Conservation (phyloP, 129 eudicot genomes). For the Escallonia herrerae region DNA sequence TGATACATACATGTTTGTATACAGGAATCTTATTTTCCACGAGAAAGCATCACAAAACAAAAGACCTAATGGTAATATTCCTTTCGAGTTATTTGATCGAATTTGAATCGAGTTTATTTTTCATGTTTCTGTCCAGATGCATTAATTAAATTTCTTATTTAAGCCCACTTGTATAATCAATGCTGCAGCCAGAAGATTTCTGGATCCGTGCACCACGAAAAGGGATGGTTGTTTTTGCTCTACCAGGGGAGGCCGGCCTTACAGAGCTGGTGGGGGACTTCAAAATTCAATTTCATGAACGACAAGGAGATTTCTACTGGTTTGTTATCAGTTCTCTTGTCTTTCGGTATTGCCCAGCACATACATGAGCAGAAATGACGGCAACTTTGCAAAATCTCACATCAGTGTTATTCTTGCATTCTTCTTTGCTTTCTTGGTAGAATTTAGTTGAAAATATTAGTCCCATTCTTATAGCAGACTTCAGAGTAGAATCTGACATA, state of each 20-base stretch:
- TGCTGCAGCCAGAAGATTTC: conserved; percentile 86
- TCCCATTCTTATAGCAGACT: no score
- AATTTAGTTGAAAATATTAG: no score
- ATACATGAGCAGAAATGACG: background rate
- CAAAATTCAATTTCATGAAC: conserved; percentile 86
- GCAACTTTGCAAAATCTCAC: no score
- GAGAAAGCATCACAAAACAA: conserved; percentile 77
- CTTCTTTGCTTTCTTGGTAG: no score
- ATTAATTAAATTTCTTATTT: background rate
- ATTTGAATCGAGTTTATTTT: background rate
- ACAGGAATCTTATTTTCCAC: conserved; percentile 81
- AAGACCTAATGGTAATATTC: conserved; percentile 72
- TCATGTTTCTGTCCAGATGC: conserved; percentile 1
- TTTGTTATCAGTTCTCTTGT: conserved; percentile 16
- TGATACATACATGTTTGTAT: conserved; percentile 17
- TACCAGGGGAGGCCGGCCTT: conserved; percentile 86
- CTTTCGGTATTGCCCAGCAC: background rate
- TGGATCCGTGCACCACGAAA: conserved; percentile 75
- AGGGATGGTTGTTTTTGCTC: conserved; percentile 82
- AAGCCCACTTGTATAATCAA: conserved; percentile 3
- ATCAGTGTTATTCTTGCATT: no score
- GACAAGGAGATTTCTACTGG: conserved; percentile 97
- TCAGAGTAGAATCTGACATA: background rate
- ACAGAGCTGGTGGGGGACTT: conserved; percentile 84
- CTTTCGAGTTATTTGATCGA: background rate